Evolutionary conservation across 495 filamentous ascomycete species (phyloP).

Genomic region (Jackrogersella multiformis): DNA sequence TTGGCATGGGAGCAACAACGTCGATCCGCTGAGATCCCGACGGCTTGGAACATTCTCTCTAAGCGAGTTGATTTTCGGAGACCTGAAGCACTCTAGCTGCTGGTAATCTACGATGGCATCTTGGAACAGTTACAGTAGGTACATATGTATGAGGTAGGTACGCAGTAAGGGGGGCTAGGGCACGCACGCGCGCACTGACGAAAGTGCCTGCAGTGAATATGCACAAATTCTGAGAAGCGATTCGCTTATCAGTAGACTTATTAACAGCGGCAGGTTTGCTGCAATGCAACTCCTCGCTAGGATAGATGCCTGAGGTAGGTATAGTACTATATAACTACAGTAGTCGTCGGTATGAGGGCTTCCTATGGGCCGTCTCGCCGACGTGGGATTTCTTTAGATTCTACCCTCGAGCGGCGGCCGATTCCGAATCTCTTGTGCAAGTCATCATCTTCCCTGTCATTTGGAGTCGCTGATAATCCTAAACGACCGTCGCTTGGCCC

Average conservation of each 20-base stretch:
- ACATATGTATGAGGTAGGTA: conserved; percentile 11
- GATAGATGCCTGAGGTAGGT: not conserved
- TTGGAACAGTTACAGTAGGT: conserved; percentile 24
- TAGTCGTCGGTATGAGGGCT: conserved; percentile 20
- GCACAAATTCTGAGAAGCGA: conserved; percentile 20
- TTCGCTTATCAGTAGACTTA: conserved; percentile 14
- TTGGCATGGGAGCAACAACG: not conserved
- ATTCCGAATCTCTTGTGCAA: conserved; percentile 39
- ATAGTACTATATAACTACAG: not conserved
- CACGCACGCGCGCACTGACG: conserved; percentile 11
- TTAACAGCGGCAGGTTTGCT: conserved; percentile 34
- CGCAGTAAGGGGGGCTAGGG: conserved; percentile 29
- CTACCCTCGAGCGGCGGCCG: conserved; percentile 22
- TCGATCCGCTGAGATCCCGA: conserved; percentile 33
- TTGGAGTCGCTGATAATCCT: conserved; percentile 14
- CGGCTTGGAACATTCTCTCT: conserved; percentile 38
- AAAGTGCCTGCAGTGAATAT: conserved; percentile 23
- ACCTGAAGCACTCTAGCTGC: conserved; percentile 15
- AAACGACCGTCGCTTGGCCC: conserved; percentile 28
- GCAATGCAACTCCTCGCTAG: conserved; percentile 30
- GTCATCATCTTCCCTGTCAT: conserved; percentile 40
- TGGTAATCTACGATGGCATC: conserved; percentile 38
- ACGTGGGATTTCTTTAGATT: not conserved
- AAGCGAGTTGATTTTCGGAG: conserved; percentile 33
- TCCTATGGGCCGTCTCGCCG: conserved; percentile 33